Base-by-base conservation (phyloP, 257 asterid genomes). In the Eustoma russellianum region DNA sequence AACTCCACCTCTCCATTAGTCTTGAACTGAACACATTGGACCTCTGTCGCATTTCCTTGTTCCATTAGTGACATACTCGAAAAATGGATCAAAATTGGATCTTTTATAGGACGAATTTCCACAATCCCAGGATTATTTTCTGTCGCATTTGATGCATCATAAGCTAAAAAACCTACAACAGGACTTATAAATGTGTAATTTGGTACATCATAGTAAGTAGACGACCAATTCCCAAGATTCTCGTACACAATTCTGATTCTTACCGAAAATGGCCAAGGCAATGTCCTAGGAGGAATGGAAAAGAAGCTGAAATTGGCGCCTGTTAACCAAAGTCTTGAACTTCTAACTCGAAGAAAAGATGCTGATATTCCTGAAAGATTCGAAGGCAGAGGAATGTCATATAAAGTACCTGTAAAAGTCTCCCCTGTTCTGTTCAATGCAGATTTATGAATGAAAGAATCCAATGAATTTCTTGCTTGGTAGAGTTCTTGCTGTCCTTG, bases 211-310 rank as follows among this genome's bases (percentile, higher is more conserved):
- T 82, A 91, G 33, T 87, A 87, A 43, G 30, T 52, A 0, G 76
- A 59, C 8, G 96, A 84, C 79, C 75, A 74, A 57, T 82, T 84
- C 13, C 96, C 93, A 4, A 91, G 78, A 54, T 84, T 73, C 48
- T 76, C 83, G 52, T 63, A 81, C 33, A 91, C 70, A 12, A 91
- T 19, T 46, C 74, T 74, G 44, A 91, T 70, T 74, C 94, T 87
- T 53, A 44, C 73, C 0, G 79, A 66, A 68, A 72, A 84, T 5
- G 96, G 94, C 66, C 56, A 18, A 1, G 93, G 89, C 46, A 79
- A 48, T n/a, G 68, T 56, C 41, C 50, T 51, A 0, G 77, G 59
- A 14, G 90, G 93, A 56, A 87, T 70, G 18, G 59, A 17, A 11
- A 84, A 60, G 33, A 71, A 62, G 59, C 75, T 60, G 30, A 74